phyloP scores from a whole-genome alignment of 805 yeast genomes.

The Starmerella apicola region DNA sequence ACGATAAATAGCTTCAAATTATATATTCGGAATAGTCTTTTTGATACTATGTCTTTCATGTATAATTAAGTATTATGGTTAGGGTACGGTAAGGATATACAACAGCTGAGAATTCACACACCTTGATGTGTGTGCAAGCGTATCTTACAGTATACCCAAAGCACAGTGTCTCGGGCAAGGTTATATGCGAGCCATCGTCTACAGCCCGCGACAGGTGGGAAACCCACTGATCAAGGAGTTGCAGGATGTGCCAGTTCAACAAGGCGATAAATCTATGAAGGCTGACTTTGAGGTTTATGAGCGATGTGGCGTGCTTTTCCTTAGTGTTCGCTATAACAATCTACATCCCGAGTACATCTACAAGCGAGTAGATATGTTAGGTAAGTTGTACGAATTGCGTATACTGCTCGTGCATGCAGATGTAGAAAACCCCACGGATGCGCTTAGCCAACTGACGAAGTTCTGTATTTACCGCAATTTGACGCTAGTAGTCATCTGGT shows the following conservation, averaged over 20 bases:
- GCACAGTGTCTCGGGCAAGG: no score
- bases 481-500: conserved; percentile 29
- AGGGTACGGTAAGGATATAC: no score
- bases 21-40: no score
- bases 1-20: no score
- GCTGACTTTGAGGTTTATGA: conserved; percentile 30
- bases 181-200: conserved; percentile 8
- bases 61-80: no score
- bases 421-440: conserved; percentile 28
- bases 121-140: no score
- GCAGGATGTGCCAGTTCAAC: conserved; percentile 20
- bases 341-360: conserved; percentile 33
- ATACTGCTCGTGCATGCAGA: conserved; percentile 30
- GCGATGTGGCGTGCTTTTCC: conserved; percentile 28
- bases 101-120: no score
- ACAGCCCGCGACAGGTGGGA: conserved; percentile 23
- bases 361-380: conserved; percentile 27
- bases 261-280: conserved; percentile 23
- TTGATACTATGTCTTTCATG: no score
- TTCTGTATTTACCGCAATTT: conserved; percentile 25
- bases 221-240: conserved; percentile 24
- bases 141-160: no score
- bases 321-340: conserved; percentile 27
- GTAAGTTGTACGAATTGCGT: conserved; percentile 25
- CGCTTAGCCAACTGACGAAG: conserved; percentile 27